Percentiles rank a stretch among this genome's conserved stretches.
Evolutionary conservation across 108 stramenopile species (phyloP).

Genomic region (Aurantiochytrium sp.): DNA sequence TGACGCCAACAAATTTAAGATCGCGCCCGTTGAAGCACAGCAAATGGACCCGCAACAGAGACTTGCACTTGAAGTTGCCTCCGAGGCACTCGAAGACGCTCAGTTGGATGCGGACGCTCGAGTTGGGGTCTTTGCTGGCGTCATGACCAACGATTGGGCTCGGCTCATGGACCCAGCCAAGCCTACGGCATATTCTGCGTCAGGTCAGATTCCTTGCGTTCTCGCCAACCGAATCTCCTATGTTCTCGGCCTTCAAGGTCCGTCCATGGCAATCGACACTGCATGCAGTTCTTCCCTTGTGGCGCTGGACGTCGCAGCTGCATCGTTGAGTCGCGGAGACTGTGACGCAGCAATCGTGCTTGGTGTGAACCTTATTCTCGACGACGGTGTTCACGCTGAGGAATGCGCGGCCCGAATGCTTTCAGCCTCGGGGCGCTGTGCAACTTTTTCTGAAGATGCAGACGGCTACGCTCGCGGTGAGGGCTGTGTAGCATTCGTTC

Average conservation of each 20-base stretch:
- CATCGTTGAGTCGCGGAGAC: neutral
- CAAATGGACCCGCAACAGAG: conserved; percentile 33
- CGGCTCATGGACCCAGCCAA: neutral
- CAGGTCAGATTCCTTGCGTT: neutral
- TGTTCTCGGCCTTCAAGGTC: neutral
- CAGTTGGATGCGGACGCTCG: neutral
- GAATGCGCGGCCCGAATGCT: conserved; percentile 8
- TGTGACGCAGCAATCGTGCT: neutral
- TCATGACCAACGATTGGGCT: conserved; percentile 22
- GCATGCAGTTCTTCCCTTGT: conserved; percentile 17
- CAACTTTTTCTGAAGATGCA: neutral
- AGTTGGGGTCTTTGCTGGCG: conserved; percentile 27
- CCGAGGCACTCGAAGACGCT: neutral
- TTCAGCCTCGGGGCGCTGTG: neutral
- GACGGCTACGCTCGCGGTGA: conserved; percentile 15
- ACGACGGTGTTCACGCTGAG: neutral
- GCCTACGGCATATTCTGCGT: neutral
- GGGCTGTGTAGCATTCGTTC: conserved; percentile 13
- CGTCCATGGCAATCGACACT: neutral
- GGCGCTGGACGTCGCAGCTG: neutral
- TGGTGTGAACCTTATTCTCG: conserved; percentile 1
- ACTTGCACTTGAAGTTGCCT: neutral
- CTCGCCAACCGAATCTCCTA: neutral
- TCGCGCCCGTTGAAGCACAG: neutral
- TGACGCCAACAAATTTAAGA: neutral